Evolutionary conservation across 1,284 basidiomycete genomes (phyloP), one percentile per base, ranked within the genome.

Genomic region (Chiua sp.): DNA sequence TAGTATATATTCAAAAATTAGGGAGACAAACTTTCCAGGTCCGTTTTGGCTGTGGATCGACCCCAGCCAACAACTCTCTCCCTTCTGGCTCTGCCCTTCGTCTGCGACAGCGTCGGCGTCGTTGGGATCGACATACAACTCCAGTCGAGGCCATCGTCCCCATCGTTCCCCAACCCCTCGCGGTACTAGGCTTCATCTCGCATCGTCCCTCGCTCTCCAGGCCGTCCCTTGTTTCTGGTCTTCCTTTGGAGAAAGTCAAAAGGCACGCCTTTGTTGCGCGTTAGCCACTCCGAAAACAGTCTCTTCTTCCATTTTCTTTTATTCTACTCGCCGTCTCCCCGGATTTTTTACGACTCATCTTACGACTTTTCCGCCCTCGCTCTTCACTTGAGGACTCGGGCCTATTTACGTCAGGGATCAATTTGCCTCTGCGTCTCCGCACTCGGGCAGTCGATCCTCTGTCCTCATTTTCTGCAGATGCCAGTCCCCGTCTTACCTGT

Each of bases 191-290:
- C 60, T 52, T 60, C 54, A 48, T 56, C 65, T 57, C 53, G 47
- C 54, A 58, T 58, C 47, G 53, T 70, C 67, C n/a, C n/a, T n/a
- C n/a, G n/a, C n/a, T n/a, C n/a, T n/a, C n/a, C n/a, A n/a, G n/a
- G n/a, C n/a, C n/a, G n/a, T n/a, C n/a, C n/a, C n/a, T n/a, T 68
- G 70, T 71, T 72, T 72, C 71, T 70, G 72, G 66, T 15, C 51
- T 33, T 58, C 60, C 59, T 53, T 44, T 47, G 60, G 64, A 73
- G 68, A 62, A 67, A 55, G 33, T 35, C 51, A 92, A 92, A 92
- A 91, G 90, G 91, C 90, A 92, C 90, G 90, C 91, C 90, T 92
- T 92, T 82, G 87, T 81, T 92, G 90, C 82, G 91, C 90, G 90
- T 92, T 81, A 80, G 90, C 90, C 90, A 88, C 75, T 61, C n/a